Evolutionary conservation across 139 green algal genomes (phyloP).

Genomic region (Micromonas commoda): DNA sequence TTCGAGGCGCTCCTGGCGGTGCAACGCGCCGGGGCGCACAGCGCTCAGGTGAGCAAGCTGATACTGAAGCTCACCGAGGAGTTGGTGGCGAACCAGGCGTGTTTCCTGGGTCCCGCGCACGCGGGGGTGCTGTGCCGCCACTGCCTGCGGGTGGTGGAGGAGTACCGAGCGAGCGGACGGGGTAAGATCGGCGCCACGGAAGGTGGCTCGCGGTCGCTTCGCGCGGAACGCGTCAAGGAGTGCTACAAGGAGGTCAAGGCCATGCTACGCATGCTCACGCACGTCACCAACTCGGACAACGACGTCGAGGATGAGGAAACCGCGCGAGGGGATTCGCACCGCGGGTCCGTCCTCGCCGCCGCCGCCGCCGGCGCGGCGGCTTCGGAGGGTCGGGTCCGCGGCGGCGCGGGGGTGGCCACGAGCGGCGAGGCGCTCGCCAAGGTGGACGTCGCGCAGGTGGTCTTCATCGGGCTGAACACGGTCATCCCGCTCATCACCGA

Average conservation of each 20-base stretch:
- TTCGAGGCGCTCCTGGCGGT: conserved; percentile 41
- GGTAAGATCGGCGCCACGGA: conserved; percentile 28
- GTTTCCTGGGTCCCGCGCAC: conserved; percentile 44
- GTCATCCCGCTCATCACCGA: conserved; percentile 66
- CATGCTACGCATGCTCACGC: conserved; percentile 70
- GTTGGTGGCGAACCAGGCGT: conserved; percentile 61
- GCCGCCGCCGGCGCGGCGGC: not conserved
- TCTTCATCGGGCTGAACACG: conserved; percentile 56
- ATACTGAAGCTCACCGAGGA: conserved; percentile 71
- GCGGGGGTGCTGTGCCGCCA: conserved; percentile 46
- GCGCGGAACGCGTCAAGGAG: conserved; percentile 33
- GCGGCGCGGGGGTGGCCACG: not conserved
- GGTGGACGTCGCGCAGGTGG: conserved; percentile 15
- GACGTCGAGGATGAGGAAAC: conserved; percentile 34
- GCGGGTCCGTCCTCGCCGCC: not conserved
- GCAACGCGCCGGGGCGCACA: conserved; percentile 37
- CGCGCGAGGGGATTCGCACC: not conserved
- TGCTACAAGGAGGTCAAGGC: conserved; percentile 62
- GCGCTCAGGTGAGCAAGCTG: conserved; percentile 47
- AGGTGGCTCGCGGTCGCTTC: too few species aligned
- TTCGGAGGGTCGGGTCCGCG: not conserved
- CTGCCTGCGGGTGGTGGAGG: conserved; percentile 51
- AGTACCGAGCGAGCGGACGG: conserved; percentile 47
- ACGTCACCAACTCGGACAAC: conserved; percentile 53
- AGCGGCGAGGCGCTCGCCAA: not conserved